Conservation (phyloP, 169 alveolate genomes). For the Plasmodium yoelii region DNA sequence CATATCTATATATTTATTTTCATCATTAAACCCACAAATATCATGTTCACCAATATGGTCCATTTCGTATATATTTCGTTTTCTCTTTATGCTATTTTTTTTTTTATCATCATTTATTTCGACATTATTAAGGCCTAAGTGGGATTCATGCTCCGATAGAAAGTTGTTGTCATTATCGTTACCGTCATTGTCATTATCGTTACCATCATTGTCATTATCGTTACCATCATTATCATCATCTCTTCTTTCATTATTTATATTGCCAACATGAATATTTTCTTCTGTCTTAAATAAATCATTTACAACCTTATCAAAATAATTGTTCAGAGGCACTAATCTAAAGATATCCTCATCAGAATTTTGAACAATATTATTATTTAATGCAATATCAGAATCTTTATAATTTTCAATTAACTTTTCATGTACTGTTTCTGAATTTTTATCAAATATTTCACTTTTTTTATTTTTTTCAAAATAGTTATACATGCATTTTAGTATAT, state of each 20-base stretch:
- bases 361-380: background rate
- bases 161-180: background rate
- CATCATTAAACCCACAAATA: background rate
- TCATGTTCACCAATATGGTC: background rate
- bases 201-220: no score
- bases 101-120: background rate
- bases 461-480: conserved; percentile 3
- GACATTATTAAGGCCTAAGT: background rate
- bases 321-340: conserved; percentile 56
- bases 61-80: background rate
- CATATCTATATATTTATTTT: background rate
- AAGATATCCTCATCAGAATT: conserved; percentile 1
- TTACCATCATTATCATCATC: no score
- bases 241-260: background rate
- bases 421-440: background rate
- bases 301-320: conserved; percentile 28
- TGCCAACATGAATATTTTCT: background rate
- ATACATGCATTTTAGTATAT: conserved; percentile 8
- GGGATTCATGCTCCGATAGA: background rate
- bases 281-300: conserved; percentile 7
- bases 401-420: background rate
- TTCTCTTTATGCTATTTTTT: background rate
- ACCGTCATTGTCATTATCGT: no score
- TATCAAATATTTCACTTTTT: background rate
- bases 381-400: background rate